Percentiles rank a stretch among this genome's conserved stretches.
Evolutionary conservation across 805 yeast species (phyloP).

Genomic region (Wickerhamomyces hampshirensis): DNA sequence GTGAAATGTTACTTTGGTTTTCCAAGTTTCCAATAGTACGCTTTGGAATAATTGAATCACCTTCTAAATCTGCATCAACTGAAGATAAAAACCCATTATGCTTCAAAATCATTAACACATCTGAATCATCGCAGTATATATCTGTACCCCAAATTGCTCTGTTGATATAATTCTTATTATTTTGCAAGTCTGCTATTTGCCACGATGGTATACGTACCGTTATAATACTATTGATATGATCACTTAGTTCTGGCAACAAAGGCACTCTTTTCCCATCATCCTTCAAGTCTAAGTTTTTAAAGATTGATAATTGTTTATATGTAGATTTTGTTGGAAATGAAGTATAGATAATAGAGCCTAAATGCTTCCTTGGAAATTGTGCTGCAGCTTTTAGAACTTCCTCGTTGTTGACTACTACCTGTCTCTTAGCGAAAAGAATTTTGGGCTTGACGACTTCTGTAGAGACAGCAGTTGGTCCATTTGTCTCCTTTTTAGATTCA

Average conservation of each 20-base stretch:
- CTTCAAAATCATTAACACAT: slow-evolving; percentile 64
- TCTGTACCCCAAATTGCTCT: slow-evolving; percentile 84
- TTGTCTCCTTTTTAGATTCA: slow-evolving; percentile 2
- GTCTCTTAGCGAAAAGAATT: slow-evolving; percentile 21
- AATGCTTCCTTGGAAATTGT: slow-evolving; percentile 38
- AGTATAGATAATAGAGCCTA: slow-evolving; percentile 57
- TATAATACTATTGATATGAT: slow-evolving; percentile 37
- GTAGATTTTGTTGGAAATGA: slow-evolving; percentile 48
- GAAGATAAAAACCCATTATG: slow-evolving; percentile 67
- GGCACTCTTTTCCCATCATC: slow-evolving; percentile 17
- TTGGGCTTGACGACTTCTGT: too few relatives aligned
- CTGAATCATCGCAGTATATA: slow-evolving; percentile 91
- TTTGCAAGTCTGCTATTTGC: slow-evolving; percentile 20
- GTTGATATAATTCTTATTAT: slow-evolving; percentile 20
- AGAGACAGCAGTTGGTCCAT: too few relatives aligned
- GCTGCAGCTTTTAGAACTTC: slow-evolving; percentile 37
- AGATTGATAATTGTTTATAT: slow-evolving; percentile 15
- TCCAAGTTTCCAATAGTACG: slow-evolving; percentile 39
- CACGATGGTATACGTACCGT: slow-evolving; percentile 26
- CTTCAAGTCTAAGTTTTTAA: slow-evolving; percentile 2
- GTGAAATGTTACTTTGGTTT: slow-evolving; percentile 27
- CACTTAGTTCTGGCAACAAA: slow-evolving; percentile 28
- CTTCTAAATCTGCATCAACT: slow-evolving; percentile 21
- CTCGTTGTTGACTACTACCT: slow-evolving; percentile 30
- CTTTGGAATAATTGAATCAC: slow-evolving; percentile 12